These are phyloP conservation scores for Hemerocallis citrina DNA, from an alignment of 106 monocot species.

Conservation along the genomic window DNA sequence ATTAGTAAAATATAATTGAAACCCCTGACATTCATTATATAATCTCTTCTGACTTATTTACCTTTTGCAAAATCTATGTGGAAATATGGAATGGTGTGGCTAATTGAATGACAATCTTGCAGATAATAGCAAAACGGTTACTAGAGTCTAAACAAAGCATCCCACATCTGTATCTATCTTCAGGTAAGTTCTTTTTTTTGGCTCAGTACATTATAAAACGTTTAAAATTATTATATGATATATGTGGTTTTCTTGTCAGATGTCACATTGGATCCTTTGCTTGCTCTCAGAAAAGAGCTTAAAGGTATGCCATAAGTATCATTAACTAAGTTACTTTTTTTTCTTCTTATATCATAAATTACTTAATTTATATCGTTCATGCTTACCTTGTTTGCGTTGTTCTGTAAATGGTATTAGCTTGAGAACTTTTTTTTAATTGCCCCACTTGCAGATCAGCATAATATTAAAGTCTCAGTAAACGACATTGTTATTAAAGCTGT, in stretches of 20 bases:
- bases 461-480: constrained; percentile 93
- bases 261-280: constrained; percentile 72
- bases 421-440: constrained; percentile 3
- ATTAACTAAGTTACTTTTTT: background rate
- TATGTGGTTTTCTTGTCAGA: constrained; percentile 40
- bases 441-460: constrained; percentile 80
- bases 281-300: constrained; percentile 82
- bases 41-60: background rate
- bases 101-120: constrained; percentile 4
- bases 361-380: background rate
- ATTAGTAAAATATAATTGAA: background rate
- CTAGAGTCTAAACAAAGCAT: constrained; percentile 84
- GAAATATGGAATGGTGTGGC: constrained; percentile 1
- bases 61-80: background rate
- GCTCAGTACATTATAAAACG: background rate
- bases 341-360: constrained; percentile 4
- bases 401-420: background rate
- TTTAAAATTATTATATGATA: background rate
- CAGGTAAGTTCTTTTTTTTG: constrained; percentile 40
- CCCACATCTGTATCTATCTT: constrained; percentile 89
- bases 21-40: background rate
- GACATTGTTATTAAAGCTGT: constrained; percentile 96
- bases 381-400: background rate
- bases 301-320: constrained; percentile 46
- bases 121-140: constrained; percentile 91